These are phyloP conservation scores for Ceratocystis variospora DNA, from an alignment of 2,329 filamentous ascomycete genomes.

Conservation along the genomic window DNA sequence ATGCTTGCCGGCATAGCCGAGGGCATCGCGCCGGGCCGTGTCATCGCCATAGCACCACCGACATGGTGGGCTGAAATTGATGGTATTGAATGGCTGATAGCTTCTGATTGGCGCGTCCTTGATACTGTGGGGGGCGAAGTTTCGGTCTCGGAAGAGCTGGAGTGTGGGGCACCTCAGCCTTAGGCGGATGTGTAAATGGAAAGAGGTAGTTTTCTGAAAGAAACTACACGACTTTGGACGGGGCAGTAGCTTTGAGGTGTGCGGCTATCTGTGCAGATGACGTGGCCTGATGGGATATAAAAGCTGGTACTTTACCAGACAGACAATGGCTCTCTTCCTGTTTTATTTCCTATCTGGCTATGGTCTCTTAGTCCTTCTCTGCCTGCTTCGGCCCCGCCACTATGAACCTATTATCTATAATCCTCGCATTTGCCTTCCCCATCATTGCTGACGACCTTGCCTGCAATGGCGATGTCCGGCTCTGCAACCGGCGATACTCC, in stretches of 20 bases:
- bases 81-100: constrained; percentile 10
- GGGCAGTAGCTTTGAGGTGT: background rate
- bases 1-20: background rate
- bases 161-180: background rate
- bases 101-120: constrained; percentile 10
- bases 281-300: background rate
- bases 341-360: background rate
- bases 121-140: background rate
- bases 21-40: constrained; percentile 1
- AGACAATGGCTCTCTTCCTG: background rate
- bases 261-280: background rate
- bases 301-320: background rate
- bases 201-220: background rate
- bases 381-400: background rate
- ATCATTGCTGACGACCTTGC: constrained; percentile 5
- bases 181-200: background rate
- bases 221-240: background rate
- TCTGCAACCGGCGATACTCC: constrained; percentile 45
- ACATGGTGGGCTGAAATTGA: constrained; percentile 10
- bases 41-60: background rate
- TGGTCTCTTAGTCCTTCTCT: background rate
- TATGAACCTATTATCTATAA: background rate
- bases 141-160: background rate
- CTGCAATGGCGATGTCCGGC: constrained; percentile 45
- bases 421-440: background rate